These are phyloP conservation scores for Cryptomeria japonica DNA, from an alignment of 75 land plant genomes.

Conservation along the genomic window DNA sequence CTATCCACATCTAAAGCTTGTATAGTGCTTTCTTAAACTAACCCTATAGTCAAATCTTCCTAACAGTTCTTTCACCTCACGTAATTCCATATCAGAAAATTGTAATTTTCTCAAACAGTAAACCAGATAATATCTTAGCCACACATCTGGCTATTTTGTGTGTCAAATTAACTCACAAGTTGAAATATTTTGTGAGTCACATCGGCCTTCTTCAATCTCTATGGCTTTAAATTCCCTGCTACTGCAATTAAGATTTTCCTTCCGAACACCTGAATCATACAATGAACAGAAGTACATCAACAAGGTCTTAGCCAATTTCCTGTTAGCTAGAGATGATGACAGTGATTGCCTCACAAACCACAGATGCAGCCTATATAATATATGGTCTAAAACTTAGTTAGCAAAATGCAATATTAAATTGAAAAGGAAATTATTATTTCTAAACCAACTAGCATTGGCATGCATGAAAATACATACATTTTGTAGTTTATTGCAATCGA, in stretches of 20 bases:
- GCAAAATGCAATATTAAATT: background rate
- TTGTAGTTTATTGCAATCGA: background rate
- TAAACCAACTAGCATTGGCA: background rate
- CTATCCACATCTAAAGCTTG: background rate
- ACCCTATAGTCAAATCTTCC: background rate
- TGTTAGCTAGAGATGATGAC: background rate
- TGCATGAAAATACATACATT: background rate
- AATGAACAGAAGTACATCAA: background rate
- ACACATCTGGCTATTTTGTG: background rate
- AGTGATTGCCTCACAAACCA: background rate
- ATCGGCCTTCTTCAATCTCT: background rate
- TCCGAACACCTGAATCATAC: slow-evolving; percentile 3
- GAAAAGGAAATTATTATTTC: background rate
- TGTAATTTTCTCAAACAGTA: background rate
- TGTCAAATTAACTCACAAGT: background rate
- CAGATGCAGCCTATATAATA: background rate
- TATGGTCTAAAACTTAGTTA: background rate
- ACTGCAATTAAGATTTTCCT: slow-evolving; percentile 9
- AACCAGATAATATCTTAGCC: background rate
- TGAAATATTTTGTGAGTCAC: background rate
- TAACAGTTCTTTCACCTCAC: background rate
- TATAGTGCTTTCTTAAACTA: background rate
- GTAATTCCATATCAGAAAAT: background rate
- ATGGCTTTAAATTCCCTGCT: background rate
- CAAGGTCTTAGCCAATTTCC: background rate